Conservation (phyloP, 371 early-diverging fungal genomes). For the Lichtheimia corymbifera region DNA sequence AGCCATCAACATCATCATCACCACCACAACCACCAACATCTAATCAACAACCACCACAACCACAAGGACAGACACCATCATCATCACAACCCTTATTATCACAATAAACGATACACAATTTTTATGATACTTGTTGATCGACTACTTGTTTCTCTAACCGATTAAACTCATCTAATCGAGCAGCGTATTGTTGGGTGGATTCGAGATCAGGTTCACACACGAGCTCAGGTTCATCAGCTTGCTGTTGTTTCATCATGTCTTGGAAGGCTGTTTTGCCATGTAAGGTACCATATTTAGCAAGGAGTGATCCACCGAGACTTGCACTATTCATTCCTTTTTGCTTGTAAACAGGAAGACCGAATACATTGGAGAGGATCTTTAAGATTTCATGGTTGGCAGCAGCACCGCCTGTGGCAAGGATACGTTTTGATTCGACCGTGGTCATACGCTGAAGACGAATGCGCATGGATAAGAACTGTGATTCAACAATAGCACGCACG, state of each 20-base stretch:
- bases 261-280: slow-evolving; percentile 22
- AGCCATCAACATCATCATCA: slow-evolving; percentile 6
- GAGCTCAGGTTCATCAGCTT: slow-evolving; percentile 26
- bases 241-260: slow-evolving; percentile 37
- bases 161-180: slow-evolving; percentile 11
- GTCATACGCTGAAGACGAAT: slow-evolving; percentile 41
- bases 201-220: slow-evolving; percentile 28
- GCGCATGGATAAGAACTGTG: slow-evolving; percentile 78
- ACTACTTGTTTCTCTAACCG: slow-evolving; percentile 15
- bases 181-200: slow-evolving; percentile 14
- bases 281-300: slow-evolving; percentile 39
- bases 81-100: neutral
- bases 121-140: slow-evolving; percentile 1
- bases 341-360: slow-evolving; percentile 68
- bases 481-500: slow-evolving; percentile 72
- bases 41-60: neutral
- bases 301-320: slow-evolving; percentile 47
- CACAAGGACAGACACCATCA: slow-evolving; percentile 1
- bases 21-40: neutral
- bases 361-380: slow-evolving; percentile 68
- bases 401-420: slow-evolving; percentile 80
- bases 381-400: slow-evolving; percentile 60
- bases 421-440: slow-evolving; percentile 36
- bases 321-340: slow-evolving; percentile 49
- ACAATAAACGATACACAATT: neutral